phyloP scores from a whole-genome alignment of 805 yeast genomes.

The Aciculoconidium aculeatum region DNA sequence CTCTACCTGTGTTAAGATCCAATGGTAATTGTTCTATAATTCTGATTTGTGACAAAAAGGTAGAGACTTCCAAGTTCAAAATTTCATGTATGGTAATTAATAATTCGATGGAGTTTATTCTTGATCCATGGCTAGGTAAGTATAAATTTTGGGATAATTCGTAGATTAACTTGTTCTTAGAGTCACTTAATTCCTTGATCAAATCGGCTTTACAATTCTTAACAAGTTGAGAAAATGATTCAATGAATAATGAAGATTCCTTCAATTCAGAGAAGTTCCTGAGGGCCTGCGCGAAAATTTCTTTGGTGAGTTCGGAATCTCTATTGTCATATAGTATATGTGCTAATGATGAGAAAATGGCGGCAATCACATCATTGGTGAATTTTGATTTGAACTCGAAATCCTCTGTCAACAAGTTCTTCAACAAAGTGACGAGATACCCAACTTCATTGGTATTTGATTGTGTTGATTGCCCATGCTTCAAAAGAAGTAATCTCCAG shows the following conservation, averaged over 20 bases:
- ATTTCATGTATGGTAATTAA: constrained; percentile 26
- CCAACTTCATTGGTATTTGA: constrained; percentile 11
- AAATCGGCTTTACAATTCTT: constrained; percentile 1
- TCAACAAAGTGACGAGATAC: constrained; percentile 13
- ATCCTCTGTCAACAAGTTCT: constrained; percentile 6
- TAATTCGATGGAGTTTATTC: constrained; percentile 48
- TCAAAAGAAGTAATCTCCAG: constrained; percentile 48
- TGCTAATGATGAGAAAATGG: constrained; percentile 28
- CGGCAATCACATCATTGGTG: constrained; percentile 37
- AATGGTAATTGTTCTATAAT: constrained; percentile 70
- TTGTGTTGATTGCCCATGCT: constrained; percentile 22
- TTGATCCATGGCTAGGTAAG: constrained; percentile 45
- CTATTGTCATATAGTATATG: constrained; percentile 18
- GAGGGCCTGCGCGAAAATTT: too few relatives aligned
- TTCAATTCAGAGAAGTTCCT: constrained; percentile 18
- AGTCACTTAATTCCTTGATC: background rate
- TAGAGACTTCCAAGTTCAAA: constrained; percentile 24
- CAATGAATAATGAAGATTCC: constrained; percentile 33
- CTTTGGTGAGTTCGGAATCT: too few relatives aligned
- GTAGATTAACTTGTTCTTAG: constrained; percentile 9
- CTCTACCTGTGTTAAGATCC: constrained; percentile 65
- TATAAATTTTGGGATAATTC: constrained; percentile 28
- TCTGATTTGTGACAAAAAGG: constrained; percentile 43
- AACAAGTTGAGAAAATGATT: constrained; percentile 26
- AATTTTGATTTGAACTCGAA: constrained; percentile 17